Evolutionary conservation across 352 stramenopile genomes (phyloP), one percentile per base, ranked within the genome.

Genomic region (Globisporangium lucens): DNA sequence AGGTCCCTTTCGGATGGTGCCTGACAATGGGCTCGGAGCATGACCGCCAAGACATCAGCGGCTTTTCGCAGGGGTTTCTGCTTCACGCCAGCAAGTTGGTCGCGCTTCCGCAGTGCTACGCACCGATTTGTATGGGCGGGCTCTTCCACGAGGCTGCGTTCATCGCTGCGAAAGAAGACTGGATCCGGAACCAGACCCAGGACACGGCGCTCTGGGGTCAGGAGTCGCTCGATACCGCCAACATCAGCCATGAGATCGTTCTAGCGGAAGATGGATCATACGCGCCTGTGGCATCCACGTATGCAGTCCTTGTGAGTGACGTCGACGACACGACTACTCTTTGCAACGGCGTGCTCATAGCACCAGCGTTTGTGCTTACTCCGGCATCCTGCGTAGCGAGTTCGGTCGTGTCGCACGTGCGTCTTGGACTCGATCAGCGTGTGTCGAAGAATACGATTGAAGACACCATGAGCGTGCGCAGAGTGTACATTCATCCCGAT

Each of bases 81-180:
- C 49, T 66, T 27, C 61, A 66, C 35, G 33, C 61, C 35, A 60
- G 51, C 29, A 57, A 61, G 61, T 35, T 66, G n/a, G 49, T 66
- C 7, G 61, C 61, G 35, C 61, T 66, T 24, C 61, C 61, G 3
- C 61, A 61, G 24, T 66, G 61, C 61, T 66, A 66, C 35, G 6
- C 20, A 9, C 6, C 61, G 3, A 66, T 66, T 41, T 66, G 61
- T 24, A 41, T 49, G 30, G 52, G 61, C 15, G 35, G 49, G 30
- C 51, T 66, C 33, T 59, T 66, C 61, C 61, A 61, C 3, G 47
- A 41, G 22, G 49, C 61, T 0, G 29, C 61, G 22, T 55, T 66
- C 17, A 13, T 66, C 29, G 61, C 61, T 22, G 61, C 47, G 36
- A 46, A 57, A 15, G 61, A 66, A 36, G 61, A 49, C 12, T 66